Conservation (phyloP, 768 basidiomycete species). For the Coprinopsis sp. region DNA sequence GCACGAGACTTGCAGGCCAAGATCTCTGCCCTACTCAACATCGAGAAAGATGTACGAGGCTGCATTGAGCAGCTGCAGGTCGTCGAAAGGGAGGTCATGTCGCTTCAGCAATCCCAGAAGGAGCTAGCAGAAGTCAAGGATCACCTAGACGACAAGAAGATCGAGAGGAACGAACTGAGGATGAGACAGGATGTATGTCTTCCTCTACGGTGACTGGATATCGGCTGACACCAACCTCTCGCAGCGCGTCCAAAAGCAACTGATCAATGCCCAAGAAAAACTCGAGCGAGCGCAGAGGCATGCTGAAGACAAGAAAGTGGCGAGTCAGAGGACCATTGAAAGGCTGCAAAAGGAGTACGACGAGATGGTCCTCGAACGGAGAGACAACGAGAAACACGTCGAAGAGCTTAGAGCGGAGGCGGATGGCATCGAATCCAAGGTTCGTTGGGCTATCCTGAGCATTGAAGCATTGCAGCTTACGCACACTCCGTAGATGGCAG, state of each 20-base stretch:
- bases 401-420: slow-evolving; percentile 73
- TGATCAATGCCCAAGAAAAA: slow-evolving; percentile 78
- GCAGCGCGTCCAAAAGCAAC: slow-evolving; percentile 78
- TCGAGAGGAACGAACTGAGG: slow-evolving; percentile 66
- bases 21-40: slow-evolving; percentile 60
- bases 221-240: background rate
- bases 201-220: too few relatives aligned
- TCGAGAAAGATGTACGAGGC: slow-evolving; percentile 76
- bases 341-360: slow-evolving; percentile 75
- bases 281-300: slow-evolving; percentile 74
- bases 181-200: slow-evolving; percentile 60
- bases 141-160: slow-evolving; percentile 64
- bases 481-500: slow-evolving; percentile 55
- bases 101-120: slow-evolving; percentile 62
- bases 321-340: slow-evolving; percentile 71
- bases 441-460: slow-evolving; percentile 18
- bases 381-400: slow-evolving; percentile 74
- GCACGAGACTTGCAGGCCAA: slow-evolving; percentile 73
- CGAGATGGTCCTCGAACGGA: slow-evolving; percentile 68
- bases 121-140: slow-evolving; percentile 66
- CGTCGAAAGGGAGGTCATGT: slow-evolving; percentile 61
- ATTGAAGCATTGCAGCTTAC: background rate
- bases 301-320: slow-evolving; percentile 71
- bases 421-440: slow-evolving; percentile 63
- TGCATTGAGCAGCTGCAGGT: slow-evolving; percentile 75